Evolutionary conservation across 2,329 filamentous ascomycete genomes (phyloP).

Genomic region (Calonectria honghensis): DNA sequence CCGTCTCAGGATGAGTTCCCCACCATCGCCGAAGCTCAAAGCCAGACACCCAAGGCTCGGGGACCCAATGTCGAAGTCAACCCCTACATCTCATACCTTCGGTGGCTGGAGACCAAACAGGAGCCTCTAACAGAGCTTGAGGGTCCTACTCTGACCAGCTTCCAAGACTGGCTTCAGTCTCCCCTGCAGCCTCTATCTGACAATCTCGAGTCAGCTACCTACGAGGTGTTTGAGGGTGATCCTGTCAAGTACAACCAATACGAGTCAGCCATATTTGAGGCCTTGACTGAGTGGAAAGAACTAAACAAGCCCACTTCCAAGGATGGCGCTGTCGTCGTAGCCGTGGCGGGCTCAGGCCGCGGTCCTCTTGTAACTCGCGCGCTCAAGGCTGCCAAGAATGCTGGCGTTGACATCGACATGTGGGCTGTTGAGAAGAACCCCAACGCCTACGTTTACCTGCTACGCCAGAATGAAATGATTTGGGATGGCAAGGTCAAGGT

Average conservation of each 20-base stretch:
- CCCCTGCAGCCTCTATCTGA: slow-evolving; percentile 96
- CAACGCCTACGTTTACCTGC: slow-evolving; percentile 94
- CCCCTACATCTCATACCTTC: slow-evolving; percentile 84
- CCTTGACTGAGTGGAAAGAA: slow-evolving; percentile 85
- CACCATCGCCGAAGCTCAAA: slow-evolving; percentile 80
- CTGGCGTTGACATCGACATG: slow-evolving; percentile 86
- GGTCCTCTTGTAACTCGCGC: slow-evolving; percentile 94
- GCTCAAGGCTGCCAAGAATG: slow-evolving; percentile 84
- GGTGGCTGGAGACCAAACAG: slow-evolving; percentile 89
- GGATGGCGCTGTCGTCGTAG: slow-evolving; percentile 85
- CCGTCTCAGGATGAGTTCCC: slow-evolving; percentile 77
- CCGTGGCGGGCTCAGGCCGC: slow-evolving; percentile 94
- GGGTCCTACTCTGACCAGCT: slow-evolving; percentile 70
- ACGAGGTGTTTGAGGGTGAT: slow-evolving; percentile 98
- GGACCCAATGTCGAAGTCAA: slow-evolving; percentile 57
- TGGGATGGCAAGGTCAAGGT: slow-evolving; percentile 90
- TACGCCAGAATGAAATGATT: slow-evolving; percentile 87
- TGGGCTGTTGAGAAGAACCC: slow-evolving; percentile 99
- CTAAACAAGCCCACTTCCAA: slow-evolving; percentile 83
- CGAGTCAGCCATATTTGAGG: slow-evolving; percentile 87
- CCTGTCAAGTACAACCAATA: slow-evolving; percentile 99
- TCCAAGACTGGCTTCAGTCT: slow-evolving; percentile 97
- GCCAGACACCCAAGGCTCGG: slow-evolving; percentile 46
- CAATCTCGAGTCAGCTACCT: slow-evolving; percentile 97
- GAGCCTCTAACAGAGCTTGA: slow-evolving; percentile 74